Evolutionary conservation across 177 flowering plant genomes (phyloP).

Genomic region (Tripterygium wilfordii): DNA sequence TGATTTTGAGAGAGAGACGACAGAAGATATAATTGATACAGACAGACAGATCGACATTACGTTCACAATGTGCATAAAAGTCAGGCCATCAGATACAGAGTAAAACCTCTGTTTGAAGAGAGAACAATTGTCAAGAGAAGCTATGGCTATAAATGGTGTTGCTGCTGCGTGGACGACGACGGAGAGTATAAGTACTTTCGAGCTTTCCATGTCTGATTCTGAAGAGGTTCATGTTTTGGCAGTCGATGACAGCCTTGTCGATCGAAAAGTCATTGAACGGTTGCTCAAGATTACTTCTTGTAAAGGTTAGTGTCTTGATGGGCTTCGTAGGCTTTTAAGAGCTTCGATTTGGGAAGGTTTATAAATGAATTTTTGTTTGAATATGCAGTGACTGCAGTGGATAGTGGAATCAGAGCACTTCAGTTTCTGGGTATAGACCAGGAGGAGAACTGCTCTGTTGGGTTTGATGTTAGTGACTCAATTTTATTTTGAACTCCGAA

Average conservation of each 20-base stretch:
- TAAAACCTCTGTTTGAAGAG: neutral
- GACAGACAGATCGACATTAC: slow-evolving; percentile 7
- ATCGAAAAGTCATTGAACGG: slow-evolving; percentile 79
- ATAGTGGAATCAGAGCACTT: slow-evolving; percentile 82
- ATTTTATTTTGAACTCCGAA: neutral
- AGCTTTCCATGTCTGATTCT: slow-evolving; percentile 7
- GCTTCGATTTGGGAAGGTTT: too few relatives aligned
- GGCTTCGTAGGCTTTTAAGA: too few relatives aligned
- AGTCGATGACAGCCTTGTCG: slow-evolving; percentile 91
- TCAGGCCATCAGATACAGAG: neutral
- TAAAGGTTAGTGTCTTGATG: slow-evolving; percentile 43
- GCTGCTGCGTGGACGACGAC: slow-evolving; percentile 19
- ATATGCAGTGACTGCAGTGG: slow-evolving; percentile 80
- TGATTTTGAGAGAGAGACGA: slow-evolving; percentile 17
- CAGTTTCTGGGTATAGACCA: slow-evolving; percentile 76
- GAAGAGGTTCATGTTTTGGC: slow-evolving; percentile 79
- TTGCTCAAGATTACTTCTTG: slow-evolving; percentile 72
- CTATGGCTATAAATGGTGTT: slow-evolving; percentile 32
- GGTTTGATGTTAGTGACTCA: slow-evolving; percentile 38
- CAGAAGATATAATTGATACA: too few relatives aligned
- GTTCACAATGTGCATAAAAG: slow-evolving; percentile 10
- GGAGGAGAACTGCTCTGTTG: slow-evolving; percentile 30
- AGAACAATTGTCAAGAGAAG: neutral
- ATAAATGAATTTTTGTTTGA: slow-evolving; percentile 4
- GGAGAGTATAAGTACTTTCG: slow-evolving; percentile 20